Base-by-base conservation (phyloP, 1,284 basidiomycete genomes). In the Ganoderma resinaceum region DNA sequence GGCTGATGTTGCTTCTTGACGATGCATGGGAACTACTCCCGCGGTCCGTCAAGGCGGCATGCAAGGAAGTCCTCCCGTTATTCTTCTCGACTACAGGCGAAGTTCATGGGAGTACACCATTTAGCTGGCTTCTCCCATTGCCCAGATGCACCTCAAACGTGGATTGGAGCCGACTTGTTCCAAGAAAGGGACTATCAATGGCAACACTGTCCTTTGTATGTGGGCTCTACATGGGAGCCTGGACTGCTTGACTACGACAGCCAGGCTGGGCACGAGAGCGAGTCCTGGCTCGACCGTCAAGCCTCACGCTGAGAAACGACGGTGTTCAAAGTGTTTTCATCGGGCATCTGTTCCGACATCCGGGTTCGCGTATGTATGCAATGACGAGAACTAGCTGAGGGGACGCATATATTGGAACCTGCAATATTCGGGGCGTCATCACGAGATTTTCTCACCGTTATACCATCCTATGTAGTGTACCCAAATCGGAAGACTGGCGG, bases 21-120 rank as follows among this genome's bases (percentile, higher is more conserved):
- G 46, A 38, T 49, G 58, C 66, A 64, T 57, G 59, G 62, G 62
- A 64, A 61, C 40, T 8, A 20, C 38, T n/a, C 37, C 16, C 20
- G 20, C 43, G 40, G 29, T 16, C 66, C 61, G 63, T 62, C 63
- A 20, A 59, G 49, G 62, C 49, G 38, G 60, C 66, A 31, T n/a
- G 38, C 29, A 53, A n/a, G 29, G 23, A n/a, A 20, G n/a, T 33
- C 55, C 33, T 29, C 20, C n/a, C 18, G 26, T 16, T 57, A n/a
- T 37, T 20, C 35, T 61, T 62, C 55, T 37, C 37, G n/a, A 38
- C 31, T 40, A 43, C 33, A 14, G 62, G 23, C 26, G 20, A 49
- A 14, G 62, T 46, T 49, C 35, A 49, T 20, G 23, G n/a, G n/a
- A n/a, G 9, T 57, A 49, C 66, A 49, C 66, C 46, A 64, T 67